Base-by-base conservation (phyloP, 331 rosid species). In the Malus hybrid region DNA sequence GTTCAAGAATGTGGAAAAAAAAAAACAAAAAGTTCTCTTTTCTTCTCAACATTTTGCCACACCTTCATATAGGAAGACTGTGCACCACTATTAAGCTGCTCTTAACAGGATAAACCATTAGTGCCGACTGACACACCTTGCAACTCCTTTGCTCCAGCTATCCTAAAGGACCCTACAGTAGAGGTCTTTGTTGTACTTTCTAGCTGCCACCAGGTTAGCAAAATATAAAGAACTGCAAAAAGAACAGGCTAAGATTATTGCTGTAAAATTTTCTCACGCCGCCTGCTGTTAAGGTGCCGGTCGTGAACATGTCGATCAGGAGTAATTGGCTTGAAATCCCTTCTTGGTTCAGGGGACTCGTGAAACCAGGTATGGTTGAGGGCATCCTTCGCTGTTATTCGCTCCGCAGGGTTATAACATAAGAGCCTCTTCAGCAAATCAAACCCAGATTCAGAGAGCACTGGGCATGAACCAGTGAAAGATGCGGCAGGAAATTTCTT, bases 281-380 rank as follows among this genome's bases (percentile, higher is more conserved):
- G 78, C 79, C 82, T 61, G 78, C 86, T 46, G 55, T 73, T n/a
- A 9, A 70, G 63, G 79, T 87, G 85, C 88, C 87, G 79, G 73
- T 68, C 78, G 78, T 80, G 75, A 73, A 82, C 72, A 74, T 77
- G 83, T 84, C 75, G 75, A 18, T 75, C 75, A 70, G 86, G 81
- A 60, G 85, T 75, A 55, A 65, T 34, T 30, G 83, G 83, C 75
- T 71, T 82, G 75, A 75, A 83, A 84, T 82, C 90, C 64, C 85
- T 78, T 75, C 81, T 87, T 14, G 96, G 96, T 80, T 85, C 89
- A 13, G 95, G 96, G 61, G 78, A 87, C 79, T 94, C 97, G 6
- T 8, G 69, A 66, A 95, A 95, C 99, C 99, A 92, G 72, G 80
- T 87, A 85, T 95, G 99, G 66, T 67, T 81, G 15, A 95, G 96